A percentile compares a stretch with the other conserved stretches of the same genome.
Evolutionary conservation across 352 stramenopile species (phyloP).

Genomic region (Plasmopara viticola): DNA sequence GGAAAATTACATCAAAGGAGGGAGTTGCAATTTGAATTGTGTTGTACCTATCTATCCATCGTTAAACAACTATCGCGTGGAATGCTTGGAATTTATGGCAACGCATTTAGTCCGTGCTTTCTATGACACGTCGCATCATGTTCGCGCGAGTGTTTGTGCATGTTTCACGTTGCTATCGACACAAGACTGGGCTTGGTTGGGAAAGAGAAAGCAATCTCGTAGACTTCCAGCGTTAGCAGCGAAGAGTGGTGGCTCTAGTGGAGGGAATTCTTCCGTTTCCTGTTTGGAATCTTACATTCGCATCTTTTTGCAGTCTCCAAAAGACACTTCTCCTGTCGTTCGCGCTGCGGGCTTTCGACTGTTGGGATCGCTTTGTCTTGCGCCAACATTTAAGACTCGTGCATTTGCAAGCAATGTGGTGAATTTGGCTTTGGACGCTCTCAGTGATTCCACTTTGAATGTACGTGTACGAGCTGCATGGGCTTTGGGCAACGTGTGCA

Average conservation of each 20-base stretch:
- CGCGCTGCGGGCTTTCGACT: slow-evolving; percentile 73
- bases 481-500: slow-evolving; percentile 83
- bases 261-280: slow-evolving; percentile 24
- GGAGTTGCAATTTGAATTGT: slow-evolving; percentile 19
- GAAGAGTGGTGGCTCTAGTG: slow-evolving; percentile 26
- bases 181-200: slow-evolving; percentile 57
- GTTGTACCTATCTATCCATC: not conserved
- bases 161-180: slow-evolving; percentile 78
- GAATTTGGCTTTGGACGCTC: slow-evolving; percentile 48
- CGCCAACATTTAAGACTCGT: slow-evolving; percentile 68
- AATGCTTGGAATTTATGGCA: slow-evolving; percentile 71
- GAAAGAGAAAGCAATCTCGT: slow-evolving; percentile 36
- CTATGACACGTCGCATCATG: slow-evolving; percentile 80
- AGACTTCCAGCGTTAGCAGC: slow-evolving; percentile 25
- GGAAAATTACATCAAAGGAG: slow-evolving; percentile 84
- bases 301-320: slow-evolving; percentile 71
- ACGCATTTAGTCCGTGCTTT: slow-evolving; percentile 78
- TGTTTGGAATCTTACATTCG: slow-evolving; percentile 60
- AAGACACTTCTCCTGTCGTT: slow-evolving; percentile 74
- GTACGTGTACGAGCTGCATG: slow-evolving; percentile 77
- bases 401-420: slow-evolving; percentile 63
- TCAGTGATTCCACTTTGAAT: slow-evolving; percentile 75
- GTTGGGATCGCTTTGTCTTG: slow-evolving; percentile 66
- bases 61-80: slow-evolving; percentile 21
- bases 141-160: slow-evolving; percentile 79